Conservation (phyloP, 257 asterid genomes). For the Orobanche coerulescens region DNA sequence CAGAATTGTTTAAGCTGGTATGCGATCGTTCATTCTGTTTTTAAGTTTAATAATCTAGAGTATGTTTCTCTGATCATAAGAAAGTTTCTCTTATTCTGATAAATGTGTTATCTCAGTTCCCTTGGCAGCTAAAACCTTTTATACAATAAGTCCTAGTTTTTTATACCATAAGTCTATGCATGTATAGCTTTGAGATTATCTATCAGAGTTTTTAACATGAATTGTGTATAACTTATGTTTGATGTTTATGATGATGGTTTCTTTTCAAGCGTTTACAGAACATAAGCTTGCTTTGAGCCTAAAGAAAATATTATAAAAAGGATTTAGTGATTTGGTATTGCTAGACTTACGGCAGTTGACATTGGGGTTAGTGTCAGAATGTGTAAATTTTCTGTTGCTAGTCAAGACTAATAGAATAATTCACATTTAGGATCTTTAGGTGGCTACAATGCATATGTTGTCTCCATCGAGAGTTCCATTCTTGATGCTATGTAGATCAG, state of each 20-base stretch:
- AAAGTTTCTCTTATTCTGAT: slow-evolving; percentile 10
- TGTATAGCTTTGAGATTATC: not conserved
- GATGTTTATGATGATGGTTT: slow-evolving; percentile 10
- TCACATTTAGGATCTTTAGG: not conserved
- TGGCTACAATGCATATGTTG: slow-evolving; percentile 1
- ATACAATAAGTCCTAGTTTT: too few species aligned
- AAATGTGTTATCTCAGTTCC: not conserved
- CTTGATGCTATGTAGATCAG: not conserved
- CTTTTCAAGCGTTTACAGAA: not conserved
- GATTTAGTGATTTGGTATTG: not conserved
- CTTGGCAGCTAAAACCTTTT: slow-evolving; percentile 1
- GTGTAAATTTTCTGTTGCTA: not conserved
- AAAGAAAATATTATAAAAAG: not conserved
- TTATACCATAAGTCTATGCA: not conserved
- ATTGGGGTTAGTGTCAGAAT: not conserved
- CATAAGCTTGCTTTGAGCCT: not conserved
- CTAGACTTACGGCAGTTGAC: not conserved
- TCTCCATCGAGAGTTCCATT: not conserved
- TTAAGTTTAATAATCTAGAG: slow-evolving; percentile 12
- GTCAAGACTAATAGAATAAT: slow-evolving; percentile 1
- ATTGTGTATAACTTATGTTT: not conserved
- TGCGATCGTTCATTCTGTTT: slow-evolving; percentile 12
- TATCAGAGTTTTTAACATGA: not conserved
- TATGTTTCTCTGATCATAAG: not conserved
- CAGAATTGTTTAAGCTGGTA: slow-evolving; percentile 91